phyloP scores from a whole-genome alignment of 176 grass and related monocot genomes.

The Eremochloa ophiuroides region DNA sequence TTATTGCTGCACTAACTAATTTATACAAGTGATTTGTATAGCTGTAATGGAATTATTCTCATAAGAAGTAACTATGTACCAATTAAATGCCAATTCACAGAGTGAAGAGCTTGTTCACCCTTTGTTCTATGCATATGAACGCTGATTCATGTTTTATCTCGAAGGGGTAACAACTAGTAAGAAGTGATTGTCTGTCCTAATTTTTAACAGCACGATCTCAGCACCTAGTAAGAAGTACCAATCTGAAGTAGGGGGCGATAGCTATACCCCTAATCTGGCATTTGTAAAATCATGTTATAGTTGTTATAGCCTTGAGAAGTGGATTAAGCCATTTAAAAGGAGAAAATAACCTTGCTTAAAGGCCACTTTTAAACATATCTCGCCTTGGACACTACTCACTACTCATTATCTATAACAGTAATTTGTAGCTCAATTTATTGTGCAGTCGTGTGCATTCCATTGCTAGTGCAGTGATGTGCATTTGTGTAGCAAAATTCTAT shows the following conservation, averaged over 20 bases:
- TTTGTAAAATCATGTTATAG: background rate
- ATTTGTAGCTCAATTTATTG: background rate
- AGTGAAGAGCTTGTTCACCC: background rate
- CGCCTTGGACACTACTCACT: background rate
- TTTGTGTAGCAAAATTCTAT: background rate
- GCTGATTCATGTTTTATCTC: background rate
- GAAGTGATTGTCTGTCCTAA: background rate
- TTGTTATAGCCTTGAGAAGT: background rate
- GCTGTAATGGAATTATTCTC: no score
- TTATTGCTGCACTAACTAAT: no score
- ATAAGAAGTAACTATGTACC: no score
- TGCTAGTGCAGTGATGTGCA: no score
- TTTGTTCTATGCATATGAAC: background rate
- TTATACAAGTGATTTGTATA: no score
- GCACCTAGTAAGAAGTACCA: background rate
- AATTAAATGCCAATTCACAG: background rate
- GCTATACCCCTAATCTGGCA: background rate
- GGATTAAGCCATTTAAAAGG: background rate
- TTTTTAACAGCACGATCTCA: background rate
- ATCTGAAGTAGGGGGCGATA: background rate
- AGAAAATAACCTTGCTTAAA: background rate
- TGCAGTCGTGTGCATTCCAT: no score
- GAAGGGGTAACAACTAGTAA: background rate
- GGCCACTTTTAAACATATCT: background rate
- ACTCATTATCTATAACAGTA: background rate